Evolutionary conservation across 148 eudicot species (phyloP).

Genomic region (Rhododendron griersonianum): DNA sequence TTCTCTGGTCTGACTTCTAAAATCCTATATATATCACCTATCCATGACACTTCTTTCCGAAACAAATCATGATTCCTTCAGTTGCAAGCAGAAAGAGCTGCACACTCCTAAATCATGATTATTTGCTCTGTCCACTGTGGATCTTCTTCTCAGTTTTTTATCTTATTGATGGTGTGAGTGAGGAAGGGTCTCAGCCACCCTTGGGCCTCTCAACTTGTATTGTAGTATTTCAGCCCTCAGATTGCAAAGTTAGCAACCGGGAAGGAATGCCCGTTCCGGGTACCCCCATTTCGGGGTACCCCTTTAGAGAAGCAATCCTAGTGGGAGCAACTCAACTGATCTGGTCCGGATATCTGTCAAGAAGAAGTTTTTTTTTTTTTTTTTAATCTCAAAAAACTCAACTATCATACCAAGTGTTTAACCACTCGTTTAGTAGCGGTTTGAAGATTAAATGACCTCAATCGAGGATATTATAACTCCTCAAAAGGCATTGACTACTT

Average conservation of each 20-base stretch:
- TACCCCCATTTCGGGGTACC: neutral
- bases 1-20: neutral
- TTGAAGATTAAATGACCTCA: neutral
- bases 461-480: neutral
- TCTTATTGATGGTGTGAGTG: neutral
- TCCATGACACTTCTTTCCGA: neutral
- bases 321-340: neutral
- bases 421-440: neutral
- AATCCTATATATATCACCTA: too few species aligned
- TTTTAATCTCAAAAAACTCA: neutral
- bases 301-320: neutral
- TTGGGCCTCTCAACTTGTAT: neutral
- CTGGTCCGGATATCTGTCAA: neutral
- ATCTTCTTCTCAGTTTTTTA: neutral
- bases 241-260: neutral
- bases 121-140: neutral
- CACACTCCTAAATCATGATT: neutral
- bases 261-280: neutral
- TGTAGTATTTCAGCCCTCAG: neutral
- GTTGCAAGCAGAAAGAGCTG: neutral
- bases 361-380: neutral
- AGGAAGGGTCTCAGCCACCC: neutral
- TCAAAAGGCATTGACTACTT: neutral
- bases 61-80: neutral
- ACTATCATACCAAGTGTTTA: neutral